Evolutionary conservation across 805 yeast genomes (phyloP), one percentile per base, ranked within the genome.

Genomic region (Nakazawaea pomicola): DNA sequence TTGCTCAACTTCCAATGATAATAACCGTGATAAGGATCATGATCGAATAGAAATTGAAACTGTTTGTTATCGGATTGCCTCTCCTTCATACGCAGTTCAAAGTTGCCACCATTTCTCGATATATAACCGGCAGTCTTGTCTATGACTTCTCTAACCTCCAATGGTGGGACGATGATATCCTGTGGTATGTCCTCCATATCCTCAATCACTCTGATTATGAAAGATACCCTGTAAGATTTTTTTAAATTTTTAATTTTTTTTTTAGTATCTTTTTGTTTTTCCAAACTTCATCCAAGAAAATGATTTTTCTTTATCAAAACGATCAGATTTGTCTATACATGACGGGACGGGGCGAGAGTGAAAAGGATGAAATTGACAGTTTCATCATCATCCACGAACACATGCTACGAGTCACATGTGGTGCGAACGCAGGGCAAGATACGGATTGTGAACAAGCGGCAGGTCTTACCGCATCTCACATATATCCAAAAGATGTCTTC

Each of bases 111-210:
- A 53, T 86, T 83, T 46, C 83, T 67, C 21, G 62, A 49, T 5
- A 89, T 87, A 52, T 82, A 86, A 3, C 66, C 74, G 0, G 82
- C 88, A 0, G 95, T 84, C 53, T 82, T 84, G 38, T 75, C 79
- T 15, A 90, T 80, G 15, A 75, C 69, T 12, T 68, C 69, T 46
- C 64, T 60, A 5, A 71, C 50, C 10, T 70, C 68, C 7, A 65
- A 72, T 3, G 85, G 80, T 0, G 88, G 85, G 9, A 23, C 8
- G 11, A 33, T 33, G 29, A 33, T 33, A 33, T 33, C 29, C 6
- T 21, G 14, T 12, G 36, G 36, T 12, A 23, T 33, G 10, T 33
- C 36, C 36, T 21, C 23, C 36, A 19, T 19, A 19, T 12, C 17
- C 20, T 30, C 15, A 15, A 20, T 30, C 9, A 15, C 8, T 30